Evolutionary conservation across 2,329 filamentous ascomycete species (phyloP).

Genomic region (Pyrenochaeta sp.): DNA sequence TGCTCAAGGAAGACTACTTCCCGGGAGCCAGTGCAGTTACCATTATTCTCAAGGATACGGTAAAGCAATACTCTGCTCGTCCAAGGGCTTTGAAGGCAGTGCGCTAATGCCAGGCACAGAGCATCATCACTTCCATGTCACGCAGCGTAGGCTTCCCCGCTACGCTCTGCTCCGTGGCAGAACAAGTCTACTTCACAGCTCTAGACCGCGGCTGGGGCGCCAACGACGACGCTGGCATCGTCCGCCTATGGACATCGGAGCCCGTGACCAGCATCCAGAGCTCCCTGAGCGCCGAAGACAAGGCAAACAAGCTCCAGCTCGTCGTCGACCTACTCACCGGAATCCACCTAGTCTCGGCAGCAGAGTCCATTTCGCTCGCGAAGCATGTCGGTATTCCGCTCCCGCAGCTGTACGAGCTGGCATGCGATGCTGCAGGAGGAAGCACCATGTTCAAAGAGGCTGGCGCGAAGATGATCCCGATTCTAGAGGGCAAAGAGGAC

Average conservation of each 20-base stretch:
- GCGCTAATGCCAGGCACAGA: conserved; percentile 36
- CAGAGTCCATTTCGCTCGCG: conserved; percentile 48
- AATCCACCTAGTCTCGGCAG: conserved; percentile 47
- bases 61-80: too few species aligned
- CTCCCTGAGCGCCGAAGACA: conserved; percentile 30
- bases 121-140: conserved; percentile 73
- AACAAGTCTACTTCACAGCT: conserved; percentile 69
- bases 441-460: conserved; percentile 44
- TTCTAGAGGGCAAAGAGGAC: conserved; percentile 38
- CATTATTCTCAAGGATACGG: conserved; percentile 58
- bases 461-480: conserved; percentile 41
- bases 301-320: conserved; percentile 45
- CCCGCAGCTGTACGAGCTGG: conserved; percentile 45
- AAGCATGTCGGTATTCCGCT: conserved; percentile 48
- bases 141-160: conserved; percentile 65
- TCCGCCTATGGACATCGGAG: conserved; percentile 59
- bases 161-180: conserved; percentile 67
- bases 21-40: conserved; percentile 53
- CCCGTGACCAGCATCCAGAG: conserved; percentile 46
- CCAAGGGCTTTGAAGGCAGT: neutral
- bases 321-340: conserved; percentile 42
- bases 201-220: conserved; percentile 64
- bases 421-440: conserved; percentile 47
- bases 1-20: conserved; percentile 60
- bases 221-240: conserved; percentile 63